Conservation (phyloP, 192 early-diverging fungal genomes). For the Backusella tuberculispora region DNA sequence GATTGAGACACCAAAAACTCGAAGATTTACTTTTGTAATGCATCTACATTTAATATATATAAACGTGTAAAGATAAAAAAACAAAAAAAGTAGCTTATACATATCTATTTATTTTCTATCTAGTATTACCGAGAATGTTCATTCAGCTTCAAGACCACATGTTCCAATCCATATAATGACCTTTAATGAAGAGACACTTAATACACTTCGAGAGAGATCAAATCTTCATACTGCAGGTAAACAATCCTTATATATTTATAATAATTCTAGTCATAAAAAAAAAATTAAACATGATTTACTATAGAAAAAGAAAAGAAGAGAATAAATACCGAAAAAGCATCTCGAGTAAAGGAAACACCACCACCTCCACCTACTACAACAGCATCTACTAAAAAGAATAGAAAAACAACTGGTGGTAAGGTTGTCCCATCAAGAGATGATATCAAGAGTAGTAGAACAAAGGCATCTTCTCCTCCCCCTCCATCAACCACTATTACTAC, state of each 20-base stretch:
- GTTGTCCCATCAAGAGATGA: background rate
- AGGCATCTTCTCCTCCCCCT: background rate
- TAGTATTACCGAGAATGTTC: background rate
- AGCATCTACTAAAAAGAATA: background rate
- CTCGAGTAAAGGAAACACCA: background rate
- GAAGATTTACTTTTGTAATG: constrained; percentile 2
- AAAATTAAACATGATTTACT: no score
- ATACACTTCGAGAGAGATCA: background rate
- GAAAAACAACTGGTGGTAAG: background rate
- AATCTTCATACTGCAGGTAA: background rate
- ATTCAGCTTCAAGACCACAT: background rate
- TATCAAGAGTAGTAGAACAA: no score
- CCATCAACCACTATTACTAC: no score
- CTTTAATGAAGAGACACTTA: background rate
- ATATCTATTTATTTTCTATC: background rate
- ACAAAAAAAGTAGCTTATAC: no score
- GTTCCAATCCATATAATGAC: background rate
- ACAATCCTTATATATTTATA: background rate
- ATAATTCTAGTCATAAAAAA: no score
- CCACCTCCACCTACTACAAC: background rate
- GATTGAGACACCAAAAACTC: background rate
- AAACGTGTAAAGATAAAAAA: background rate
- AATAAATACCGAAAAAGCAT: background rate
- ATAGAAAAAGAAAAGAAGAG: no score
- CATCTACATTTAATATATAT: background rate